A percentile compares a stretch with the other conserved stretches of the same genome.
phyloP scores from a whole-genome alignment of 176 grass and related monocot species.

The Aegilops sharonensis region DNA sequence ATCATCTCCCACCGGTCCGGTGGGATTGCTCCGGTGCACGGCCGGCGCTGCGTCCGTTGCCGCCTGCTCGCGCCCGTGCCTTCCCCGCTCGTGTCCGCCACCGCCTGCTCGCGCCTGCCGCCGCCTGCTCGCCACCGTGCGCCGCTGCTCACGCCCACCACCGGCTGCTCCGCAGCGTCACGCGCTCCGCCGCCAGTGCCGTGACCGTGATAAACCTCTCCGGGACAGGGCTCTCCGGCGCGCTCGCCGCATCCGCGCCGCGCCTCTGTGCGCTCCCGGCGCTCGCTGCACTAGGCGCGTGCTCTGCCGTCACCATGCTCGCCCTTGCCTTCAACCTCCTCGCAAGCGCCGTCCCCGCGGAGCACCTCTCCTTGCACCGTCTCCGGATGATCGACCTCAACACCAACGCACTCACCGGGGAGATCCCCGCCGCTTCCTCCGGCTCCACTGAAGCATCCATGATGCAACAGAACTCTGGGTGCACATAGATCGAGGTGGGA shows the following conservation, averaged over 20 bases:
- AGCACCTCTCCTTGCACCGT: conserved; percentile 2
- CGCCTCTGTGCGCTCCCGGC: conserved; percentile 22
- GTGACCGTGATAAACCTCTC: conserved; percentile 38
- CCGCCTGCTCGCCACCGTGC: no score
- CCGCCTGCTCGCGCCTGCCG: no score
- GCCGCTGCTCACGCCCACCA: no score
- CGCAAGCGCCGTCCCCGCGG: conserved; percentile 28
- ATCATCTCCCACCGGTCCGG: no score
- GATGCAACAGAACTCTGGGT: no score
- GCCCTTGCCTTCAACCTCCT: conserved; percentile 42
- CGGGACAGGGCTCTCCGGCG: conserved; percentile 24
- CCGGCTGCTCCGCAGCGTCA: neutral
- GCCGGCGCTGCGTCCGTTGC: no score
- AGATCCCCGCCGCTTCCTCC: conserved; percentile 22
- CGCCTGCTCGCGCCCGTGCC: no score
- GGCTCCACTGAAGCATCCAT: no score
- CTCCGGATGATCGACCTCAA: conserved; percentile 39
- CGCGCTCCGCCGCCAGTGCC: conserved; percentile 10
- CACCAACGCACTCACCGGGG: conserved; percentile 38
- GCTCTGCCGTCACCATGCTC: conserved; percentile 21
- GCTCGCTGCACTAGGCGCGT: conserved; percentile 29
- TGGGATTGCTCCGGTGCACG: no score
- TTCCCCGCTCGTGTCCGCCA: no score
- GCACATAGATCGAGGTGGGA: no score
- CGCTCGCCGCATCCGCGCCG: conserved; percentile 17